Evolutionary conservation across 208 protist species (phyloP).

Genomic region (Leishmania gerbilli): DNA sequence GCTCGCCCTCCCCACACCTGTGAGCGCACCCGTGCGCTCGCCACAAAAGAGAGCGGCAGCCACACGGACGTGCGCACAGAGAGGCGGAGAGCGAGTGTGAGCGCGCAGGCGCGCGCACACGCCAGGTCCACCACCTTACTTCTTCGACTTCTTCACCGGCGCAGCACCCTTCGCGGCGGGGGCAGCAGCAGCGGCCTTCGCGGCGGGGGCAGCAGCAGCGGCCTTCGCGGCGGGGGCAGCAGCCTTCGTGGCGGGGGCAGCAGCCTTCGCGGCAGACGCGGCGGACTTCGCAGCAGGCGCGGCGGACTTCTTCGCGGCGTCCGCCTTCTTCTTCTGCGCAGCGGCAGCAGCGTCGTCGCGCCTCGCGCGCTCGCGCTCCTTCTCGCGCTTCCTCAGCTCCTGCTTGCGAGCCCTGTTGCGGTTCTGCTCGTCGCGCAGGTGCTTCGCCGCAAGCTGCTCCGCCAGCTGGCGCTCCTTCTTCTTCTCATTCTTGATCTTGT

Average conservation of each 20-base stretch:
- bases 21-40: neutral
- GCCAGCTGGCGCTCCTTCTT: conserved; percentile 94
- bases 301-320: conserved; percentile 52
- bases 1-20: neutral
- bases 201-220: conserved; percentile 56
- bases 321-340: conserved; percentile 48
- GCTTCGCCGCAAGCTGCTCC: conserved; percentile 87
- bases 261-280: conserved; percentile 60
- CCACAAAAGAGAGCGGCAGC: neutral
- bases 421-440: conserved; percentile 66
- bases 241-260: conserved; percentile 33
- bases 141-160: conserved; percentile 55
- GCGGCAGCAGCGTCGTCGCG: conserved; percentile 56
- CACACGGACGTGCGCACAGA: neutral
- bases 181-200: conserved; percentile 19
- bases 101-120: neutral
- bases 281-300: conserved; percentile 44
- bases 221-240: conserved; percentile 39
- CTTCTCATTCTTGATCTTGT: conserved; percentile 97
- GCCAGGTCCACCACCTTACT: conserved; percentile 14
- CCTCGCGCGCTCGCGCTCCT: conserved; percentile 73
- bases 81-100: neutral
- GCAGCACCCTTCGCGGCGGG: conserved; percentile 30
- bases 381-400: conserved; percentile 77
- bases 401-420: conserved; percentile 72